Evolutionary conservation across 2,329 filamentous ascomycete genomes (phyloP).

Genomic region (Elsinoe necatrix): DNA sequence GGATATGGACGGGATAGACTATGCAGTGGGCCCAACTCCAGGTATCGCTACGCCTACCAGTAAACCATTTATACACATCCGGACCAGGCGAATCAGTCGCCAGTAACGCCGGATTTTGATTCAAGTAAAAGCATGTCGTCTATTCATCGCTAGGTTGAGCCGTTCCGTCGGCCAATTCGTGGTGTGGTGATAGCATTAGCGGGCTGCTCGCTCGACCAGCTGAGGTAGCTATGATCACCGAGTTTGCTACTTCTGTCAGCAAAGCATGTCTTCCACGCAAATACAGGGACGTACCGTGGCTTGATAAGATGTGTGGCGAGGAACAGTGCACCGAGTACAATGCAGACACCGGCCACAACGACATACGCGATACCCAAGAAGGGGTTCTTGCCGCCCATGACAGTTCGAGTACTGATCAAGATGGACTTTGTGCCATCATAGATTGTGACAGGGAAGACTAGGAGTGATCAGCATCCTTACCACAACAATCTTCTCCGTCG

Average conservation of each 20-base stretch:
- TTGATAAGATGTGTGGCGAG: slow-evolving; percentile 84
- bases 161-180: slow-evolving; percentile 27
- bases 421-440: slow-evolving; percentile 88
- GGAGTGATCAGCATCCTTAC: slow-evolving; percentile 9
- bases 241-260: slow-evolving; percentile 61
- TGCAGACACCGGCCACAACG: slow-evolving; percentile 86
- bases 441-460: slow-evolving; percentile 69
- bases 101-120: slow-evolving; percentile 14
- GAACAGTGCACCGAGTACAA: slow-evolving; percentile 80
- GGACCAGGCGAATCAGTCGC: background rate
- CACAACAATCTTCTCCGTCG: slow-evolving; percentile 17
- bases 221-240: slow-evolving; percentile 93
- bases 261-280: background rate
- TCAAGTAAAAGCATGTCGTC: background rate
- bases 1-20: slow-evolving; percentile 12
- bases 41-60: slow-evolving; percentile 13
- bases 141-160: slow-evolving; percentile 9
- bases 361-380: slow-evolving; percentile 96
- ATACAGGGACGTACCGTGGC: slow-evolving; percentile 57
- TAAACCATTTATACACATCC: slow-evolving; percentile 12
- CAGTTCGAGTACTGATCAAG: slow-evolving; percentile 77
- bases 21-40: slow-evolving; percentile 8
- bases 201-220: slow-evolving; percentile 74
- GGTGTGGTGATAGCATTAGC: slow-evolving; percentile 47
- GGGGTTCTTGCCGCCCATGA: slow-evolving; percentile 90